Conservation (phyloP, 345 rosid species). For the Syzygium grande region DNA sequence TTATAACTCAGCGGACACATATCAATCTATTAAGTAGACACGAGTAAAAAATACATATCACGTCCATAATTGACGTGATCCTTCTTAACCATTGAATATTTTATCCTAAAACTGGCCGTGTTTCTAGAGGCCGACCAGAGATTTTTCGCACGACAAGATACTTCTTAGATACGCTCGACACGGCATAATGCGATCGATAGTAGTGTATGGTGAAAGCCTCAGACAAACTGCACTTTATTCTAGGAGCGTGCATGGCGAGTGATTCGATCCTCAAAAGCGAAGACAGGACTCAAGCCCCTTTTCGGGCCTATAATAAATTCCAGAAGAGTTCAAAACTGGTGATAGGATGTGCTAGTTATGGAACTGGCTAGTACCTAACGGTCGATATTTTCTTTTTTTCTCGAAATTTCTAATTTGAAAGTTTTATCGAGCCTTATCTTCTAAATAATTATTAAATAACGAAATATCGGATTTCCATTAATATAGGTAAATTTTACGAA, state of each 20-base stretch:
- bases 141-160: neutral
- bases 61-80: no score
- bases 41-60: no score
- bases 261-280: neutral
- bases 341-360: neutral
- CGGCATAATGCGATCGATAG: neutral
- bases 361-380: no score
- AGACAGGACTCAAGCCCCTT: no score
- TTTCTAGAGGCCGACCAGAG: accelerated
- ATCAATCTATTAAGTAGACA: no score
- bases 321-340: no score
- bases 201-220: neutral
- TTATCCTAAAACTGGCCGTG: neutral
- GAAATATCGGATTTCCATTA: no score
- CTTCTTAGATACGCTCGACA: neutral
- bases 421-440: neutral
- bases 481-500: neutral
- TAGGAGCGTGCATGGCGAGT: neutral
- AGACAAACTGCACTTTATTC: neutral
- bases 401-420: no score
- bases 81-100: no score
- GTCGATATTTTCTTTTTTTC: no score
- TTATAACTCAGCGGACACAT: no score
- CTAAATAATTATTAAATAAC: neutral
- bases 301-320: no score